Evolutionary conservation across 2,329 filamentous ascomycete genomes (phyloP), one percentile per base, ranked within the genome.

Genomic region (Aspergillus unguis): DNA sequence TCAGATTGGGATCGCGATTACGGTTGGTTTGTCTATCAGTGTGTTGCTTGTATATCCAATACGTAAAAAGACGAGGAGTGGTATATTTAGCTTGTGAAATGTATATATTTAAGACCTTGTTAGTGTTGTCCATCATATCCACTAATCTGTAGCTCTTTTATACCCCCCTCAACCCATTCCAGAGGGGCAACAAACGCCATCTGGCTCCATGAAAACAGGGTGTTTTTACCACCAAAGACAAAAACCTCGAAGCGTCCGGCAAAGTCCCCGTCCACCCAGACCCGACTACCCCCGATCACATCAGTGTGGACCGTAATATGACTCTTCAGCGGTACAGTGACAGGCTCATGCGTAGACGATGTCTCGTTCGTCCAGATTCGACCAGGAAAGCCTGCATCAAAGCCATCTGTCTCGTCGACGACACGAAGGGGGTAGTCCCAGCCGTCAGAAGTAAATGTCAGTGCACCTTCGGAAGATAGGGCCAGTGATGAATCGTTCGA

Each of bases 121-220:
- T 36, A 36, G 17, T 36, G 11, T 7, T 36, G 33, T n/a, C 33
- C 33, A 36, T 36, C 11, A 17, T 36, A 36, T 17, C 33, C 33
- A 36, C 33, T 36, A 36, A 36, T 17, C 1, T 17, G 33, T 36
- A 36, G 33, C 33, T 36, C 1, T n/a, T 36, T 36, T 6, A 42
- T 25, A n/a, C 17, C 47, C 1, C 56, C 57, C 27, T 50, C n/a
- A 4, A 52, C 5, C 48, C 54, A 50, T 26, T 77, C 68, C 35
- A 81, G 51, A 0, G 78, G 78, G 6, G 78, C 79, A 9, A 80
- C 79, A 59, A 82, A 75, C 1, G 79, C 78, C 79, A 82, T 82
- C 62, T 80, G 79, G 54, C 75, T 80, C 80, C 79, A 82, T 31
- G 77, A 80, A 43, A 80, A 77, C 44, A 75, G 53, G 6, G 70